Evolutionary conservation across 2,329 filamentous ascomycete species (phyloP).

Genomic region (Nannizziopsis barbatae): DNA sequence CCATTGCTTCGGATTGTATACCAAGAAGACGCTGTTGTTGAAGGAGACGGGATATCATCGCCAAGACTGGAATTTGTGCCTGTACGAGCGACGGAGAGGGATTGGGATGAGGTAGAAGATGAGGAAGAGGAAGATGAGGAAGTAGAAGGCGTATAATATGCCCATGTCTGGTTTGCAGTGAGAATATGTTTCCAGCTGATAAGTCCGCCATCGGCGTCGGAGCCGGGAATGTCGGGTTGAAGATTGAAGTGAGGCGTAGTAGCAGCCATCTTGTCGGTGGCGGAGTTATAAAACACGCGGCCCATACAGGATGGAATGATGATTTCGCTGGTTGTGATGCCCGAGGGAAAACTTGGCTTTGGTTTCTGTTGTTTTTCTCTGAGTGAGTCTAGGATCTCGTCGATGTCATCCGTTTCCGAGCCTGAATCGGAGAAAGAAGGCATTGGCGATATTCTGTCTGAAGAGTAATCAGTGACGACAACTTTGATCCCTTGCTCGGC

Average conservation of each 20-base stretch:
- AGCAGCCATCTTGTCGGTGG: conserved; percentile 2
- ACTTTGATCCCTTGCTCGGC: conserved; percentile 32
- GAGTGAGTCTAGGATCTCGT: conserved; percentile 17
- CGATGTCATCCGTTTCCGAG: conserved; percentile 24
- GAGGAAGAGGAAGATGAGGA: no score
- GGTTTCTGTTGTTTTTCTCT: conserved; percentile 8
- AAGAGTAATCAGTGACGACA: conserved; percentile 34
- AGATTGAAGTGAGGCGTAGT: conserved; percentile 31
- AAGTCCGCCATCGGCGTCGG: conserved; percentile 36
- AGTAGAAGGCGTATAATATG: conserved; percentile 27
- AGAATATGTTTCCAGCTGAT: conserved; percentile 37
- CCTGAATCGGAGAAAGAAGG: conserved; percentile 15
- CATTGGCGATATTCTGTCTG: conserved; percentile 21
- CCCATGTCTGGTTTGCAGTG: conserved; percentile 31
- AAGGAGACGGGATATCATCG: conserved; percentile 13
- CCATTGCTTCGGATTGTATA: conserved; percentile 13
- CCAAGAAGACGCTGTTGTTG: conserved; percentile 12
- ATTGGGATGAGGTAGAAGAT: conserved; percentile 17
- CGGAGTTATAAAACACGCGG: conserved; percentile 18
- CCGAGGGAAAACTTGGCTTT: not conserved
- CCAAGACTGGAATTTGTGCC: conserved; percentile 8
- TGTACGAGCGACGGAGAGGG: conserved; percentile 19
- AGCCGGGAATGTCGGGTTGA: conserved; percentile 32
- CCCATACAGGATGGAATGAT: conserved; percentile 36
- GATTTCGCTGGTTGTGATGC: conserved; percentile 31